Conservation (phyloP, 2,329 filamentous ascomycete species). For the Penicillium sp. region DNA sequence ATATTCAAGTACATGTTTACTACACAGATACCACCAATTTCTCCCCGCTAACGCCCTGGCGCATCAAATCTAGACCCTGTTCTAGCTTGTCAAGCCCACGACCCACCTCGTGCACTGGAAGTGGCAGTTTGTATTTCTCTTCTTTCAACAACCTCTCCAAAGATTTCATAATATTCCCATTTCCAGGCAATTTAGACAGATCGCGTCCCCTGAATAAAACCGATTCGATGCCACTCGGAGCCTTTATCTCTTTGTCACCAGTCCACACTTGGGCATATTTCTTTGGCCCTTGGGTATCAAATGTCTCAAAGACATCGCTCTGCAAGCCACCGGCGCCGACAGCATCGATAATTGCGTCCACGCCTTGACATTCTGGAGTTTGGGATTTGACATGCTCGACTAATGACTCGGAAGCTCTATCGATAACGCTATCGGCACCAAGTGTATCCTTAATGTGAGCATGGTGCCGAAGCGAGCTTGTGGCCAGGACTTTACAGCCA, state of each 20-base stretch:
- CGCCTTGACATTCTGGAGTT: constrained; percentile 11
- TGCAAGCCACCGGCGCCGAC: constrained; percentile 24
- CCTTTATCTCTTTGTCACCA: constrained; percentile 12
- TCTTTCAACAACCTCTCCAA: constrained; percentile 22
- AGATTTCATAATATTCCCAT: constrained; percentile 17
- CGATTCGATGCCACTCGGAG: constrained; percentile 26
- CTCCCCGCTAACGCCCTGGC: constrained; percentile 28
- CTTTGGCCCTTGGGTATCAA: constrained; percentile 26
- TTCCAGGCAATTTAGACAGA: constrained; percentile 19
- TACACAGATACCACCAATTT: constrained; percentile 24
- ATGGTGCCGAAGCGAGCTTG: constrained; percentile 24
- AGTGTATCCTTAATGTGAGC: neutral
- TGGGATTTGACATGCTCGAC: neutral
- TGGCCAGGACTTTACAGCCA: constrained; percentile 27
- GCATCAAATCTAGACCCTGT: constrained; percentile 20
- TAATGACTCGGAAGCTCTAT: constrained; percentile 1
- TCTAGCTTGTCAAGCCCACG: constrained; percentile 21
- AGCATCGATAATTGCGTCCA: constrained; percentile 35
- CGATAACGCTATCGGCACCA: neutral
- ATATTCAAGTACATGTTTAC: too few relatives aligned
- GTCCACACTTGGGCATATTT: constrained; percentile 30
- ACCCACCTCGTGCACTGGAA: constrained; percentile 27
- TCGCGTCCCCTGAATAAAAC: constrained; percentile 21
- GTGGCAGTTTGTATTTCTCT: constrained; percentile 26
- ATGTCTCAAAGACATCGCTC: constrained; percentile 22